A percentile compares a stretch with the other conserved stretches of the same genome.
These are phyloP conservation scores for Phialocephala subalpina DNA, from an alignment of 2,329 filamentous ascomycete genomes.

Conservation along the genomic window DNA sequence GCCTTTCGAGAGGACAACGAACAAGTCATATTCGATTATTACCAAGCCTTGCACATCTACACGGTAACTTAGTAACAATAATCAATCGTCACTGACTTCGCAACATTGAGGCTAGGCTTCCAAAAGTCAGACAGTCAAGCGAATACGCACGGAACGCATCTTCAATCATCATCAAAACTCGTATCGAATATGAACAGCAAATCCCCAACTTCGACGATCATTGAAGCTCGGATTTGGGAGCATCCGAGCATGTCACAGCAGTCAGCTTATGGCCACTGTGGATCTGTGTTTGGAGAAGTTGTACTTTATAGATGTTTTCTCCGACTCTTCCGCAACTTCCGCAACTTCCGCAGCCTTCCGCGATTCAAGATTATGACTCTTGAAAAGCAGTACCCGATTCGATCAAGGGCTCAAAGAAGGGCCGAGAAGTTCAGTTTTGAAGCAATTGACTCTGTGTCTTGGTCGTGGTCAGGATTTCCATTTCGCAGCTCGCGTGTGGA, in stretches of 20 bases:
- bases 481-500: slow-evolving; percentile 1
- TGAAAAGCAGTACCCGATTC: neutral
- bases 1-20: neutral
- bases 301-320: slow-evolving; percentile 4
- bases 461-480: neutral
- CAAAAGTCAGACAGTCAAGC: neutral
- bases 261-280: slow-evolving; percentile 2
- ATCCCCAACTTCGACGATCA: slow-evolving; percentile 13
- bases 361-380: neutral
- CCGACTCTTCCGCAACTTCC: neutral
- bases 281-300: neutral
- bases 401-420: neutral
- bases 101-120: neutral
- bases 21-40: slow-evolving; percentile 4
- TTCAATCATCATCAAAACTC: slow-evolving; percentile 4
- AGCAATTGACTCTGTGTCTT: neutral
- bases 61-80: neutral
- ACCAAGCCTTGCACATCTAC: slow-evolving; percentile 2
- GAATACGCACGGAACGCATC: neutral
- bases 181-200: slow-evolving; percentile 5
- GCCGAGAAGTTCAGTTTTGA: neutral
- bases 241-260: slow-evolving; percentile 3
- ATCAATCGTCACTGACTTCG: neutral
- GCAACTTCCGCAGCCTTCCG: neutral
- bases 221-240: slow-evolving; percentile 10